Conservation (phyloP, 805 yeast species). For the Cephaloascus fragrans region DNA sequence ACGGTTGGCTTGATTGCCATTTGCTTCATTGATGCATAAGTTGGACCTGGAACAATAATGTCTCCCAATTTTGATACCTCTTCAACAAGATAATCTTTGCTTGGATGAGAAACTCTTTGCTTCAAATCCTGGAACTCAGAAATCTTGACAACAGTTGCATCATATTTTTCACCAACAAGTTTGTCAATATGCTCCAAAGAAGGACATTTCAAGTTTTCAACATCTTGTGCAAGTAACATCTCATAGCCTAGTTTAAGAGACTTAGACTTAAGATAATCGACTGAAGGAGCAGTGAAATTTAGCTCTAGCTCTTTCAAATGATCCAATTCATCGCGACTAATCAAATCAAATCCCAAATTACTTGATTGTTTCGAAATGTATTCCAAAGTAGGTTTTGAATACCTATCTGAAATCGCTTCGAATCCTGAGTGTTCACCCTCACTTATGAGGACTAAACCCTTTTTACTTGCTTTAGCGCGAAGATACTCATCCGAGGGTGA, state of each 20-base stretch:
- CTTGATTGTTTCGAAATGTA: background rate
- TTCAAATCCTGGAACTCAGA: background rate
- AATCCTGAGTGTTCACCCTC: slow-evolving; percentile 7
- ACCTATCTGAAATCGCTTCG: background rate
- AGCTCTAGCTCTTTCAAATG: slow-evolving; percentile 9
- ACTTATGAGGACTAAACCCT: slow-evolving; percentile 8
- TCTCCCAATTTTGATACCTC: background rate
- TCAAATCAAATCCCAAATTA: slow-evolving; percentile 5
- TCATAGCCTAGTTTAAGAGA: slow-evolving; percentile 14
- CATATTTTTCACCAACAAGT: background rate
- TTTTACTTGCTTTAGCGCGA: slow-evolving; percentile 5
- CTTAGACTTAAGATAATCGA: slow-evolving; percentile 4
- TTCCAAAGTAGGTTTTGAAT: background rate
- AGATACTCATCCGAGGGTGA: slow-evolving; percentile 17
- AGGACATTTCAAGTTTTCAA: no score
- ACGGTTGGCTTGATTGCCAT: slow-evolving; percentile 10
- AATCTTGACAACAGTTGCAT: background rate
- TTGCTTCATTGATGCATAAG: background rate
- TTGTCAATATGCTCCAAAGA: background rate
- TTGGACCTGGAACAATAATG: background rate
- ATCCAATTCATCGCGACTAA: slow-evolving; percentile 5
- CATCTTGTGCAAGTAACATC: no score
- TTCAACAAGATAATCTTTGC: background rate
- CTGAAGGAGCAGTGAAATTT: slow-evolving; percentile 18
- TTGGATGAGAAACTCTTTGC: slow-evolving; percentile 3